Conservation (phyloP, 495 filamentous ascomycete species). For the Aspergillus asperescens region DNA sequence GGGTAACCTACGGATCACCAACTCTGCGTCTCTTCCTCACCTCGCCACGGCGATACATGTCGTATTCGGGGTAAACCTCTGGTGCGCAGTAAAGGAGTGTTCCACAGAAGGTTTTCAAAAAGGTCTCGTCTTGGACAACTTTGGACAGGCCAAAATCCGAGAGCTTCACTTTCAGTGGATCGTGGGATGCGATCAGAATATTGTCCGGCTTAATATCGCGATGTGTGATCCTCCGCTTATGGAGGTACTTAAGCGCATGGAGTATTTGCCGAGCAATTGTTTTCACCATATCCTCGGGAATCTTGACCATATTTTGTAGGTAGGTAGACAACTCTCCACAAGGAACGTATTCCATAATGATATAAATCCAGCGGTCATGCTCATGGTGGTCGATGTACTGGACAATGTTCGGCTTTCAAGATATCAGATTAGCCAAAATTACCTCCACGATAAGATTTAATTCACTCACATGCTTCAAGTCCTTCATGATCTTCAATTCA, state of each 20-base stretch:
- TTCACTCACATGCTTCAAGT: conserved; percentile 67
- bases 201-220: conserved; percentile 98
- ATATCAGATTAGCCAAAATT: conserved; percentile 6
- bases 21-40: conserved; percentile 49
- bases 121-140: conserved; percentile 81
- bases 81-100: conserved; percentile 94
- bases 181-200: conserved; percentile 68
- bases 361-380: conserved; percentile 70
- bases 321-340: conserved; percentile 77
- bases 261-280: conserved; percentile 72
- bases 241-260: conserved; percentile 79
- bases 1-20: conserved; percentile 38
- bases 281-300: conserved; percentile 63
- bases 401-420: conserved; percentile 73
- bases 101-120: conserved; percentile 93
- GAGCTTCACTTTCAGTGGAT: conserved; percentile 79
- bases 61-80: conserved; percentile 86
- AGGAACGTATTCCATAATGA: conserved; percentile 93
- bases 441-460: background rate
- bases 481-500: conserved; percentile 90
- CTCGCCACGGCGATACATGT: conserved; percentile 40
- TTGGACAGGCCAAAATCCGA: conserved; percentile 97
- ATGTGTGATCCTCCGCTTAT: conserved; percentile 82
- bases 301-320: conserved; percentile 49
- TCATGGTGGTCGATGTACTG: conserved; percentile 82